These are phyloP conservation scores for Knoxia roxburghii DNA, from an alignment of 257 asterid genomes.

Conservation along the genomic window DNA sequence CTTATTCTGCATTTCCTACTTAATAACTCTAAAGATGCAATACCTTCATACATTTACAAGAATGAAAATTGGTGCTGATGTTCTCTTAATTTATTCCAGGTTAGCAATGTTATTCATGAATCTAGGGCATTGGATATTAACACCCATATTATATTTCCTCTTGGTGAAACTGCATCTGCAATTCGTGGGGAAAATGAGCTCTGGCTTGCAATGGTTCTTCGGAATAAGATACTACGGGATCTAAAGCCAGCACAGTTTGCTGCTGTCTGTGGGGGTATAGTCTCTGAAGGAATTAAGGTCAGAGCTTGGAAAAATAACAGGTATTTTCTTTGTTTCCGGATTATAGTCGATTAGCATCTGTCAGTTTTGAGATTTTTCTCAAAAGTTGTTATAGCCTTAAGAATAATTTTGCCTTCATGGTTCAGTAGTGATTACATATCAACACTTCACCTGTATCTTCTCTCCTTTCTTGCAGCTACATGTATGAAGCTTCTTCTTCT, in stretches of 20 bases:
- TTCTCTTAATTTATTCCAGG: constrained; percentile 41
- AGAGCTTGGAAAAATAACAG: constrained; percentile 88
- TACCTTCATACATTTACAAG: background rate
- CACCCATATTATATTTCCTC: constrained; percentile 71
- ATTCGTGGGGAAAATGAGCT: constrained; percentile 98
- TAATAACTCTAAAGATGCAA: background rate
- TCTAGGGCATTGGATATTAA: constrained; percentile 94
- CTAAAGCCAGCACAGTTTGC: constrained; percentile 98
- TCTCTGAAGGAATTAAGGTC: constrained; percentile 92
- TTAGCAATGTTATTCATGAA: constrained; percentile 92
- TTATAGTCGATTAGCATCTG: background rate
- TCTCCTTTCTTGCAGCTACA: constrained; percentile 45
- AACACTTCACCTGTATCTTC: background rate
- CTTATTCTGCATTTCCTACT: background rate
- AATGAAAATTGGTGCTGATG: background rate
- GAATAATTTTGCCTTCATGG: background rate
- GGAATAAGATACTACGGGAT: constrained; percentile 68
- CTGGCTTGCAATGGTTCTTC: constrained; percentile 94
- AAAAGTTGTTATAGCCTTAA: background rate
- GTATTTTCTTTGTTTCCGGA: constrained; percentile 23
- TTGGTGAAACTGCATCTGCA: constrained; percentile 98
- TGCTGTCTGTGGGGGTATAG: constrained; percentile 82
- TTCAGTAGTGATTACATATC: background rate
- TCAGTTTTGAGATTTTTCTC: constrained; percentile 3
- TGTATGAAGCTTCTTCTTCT: constrained; percentile 83